Evolutionary conservation across 2,329 filamentous ascomycete species (phyloP), one percentile per base, ranked within the genome.

Genomic region (Epichloe glyceriae): DNA sequence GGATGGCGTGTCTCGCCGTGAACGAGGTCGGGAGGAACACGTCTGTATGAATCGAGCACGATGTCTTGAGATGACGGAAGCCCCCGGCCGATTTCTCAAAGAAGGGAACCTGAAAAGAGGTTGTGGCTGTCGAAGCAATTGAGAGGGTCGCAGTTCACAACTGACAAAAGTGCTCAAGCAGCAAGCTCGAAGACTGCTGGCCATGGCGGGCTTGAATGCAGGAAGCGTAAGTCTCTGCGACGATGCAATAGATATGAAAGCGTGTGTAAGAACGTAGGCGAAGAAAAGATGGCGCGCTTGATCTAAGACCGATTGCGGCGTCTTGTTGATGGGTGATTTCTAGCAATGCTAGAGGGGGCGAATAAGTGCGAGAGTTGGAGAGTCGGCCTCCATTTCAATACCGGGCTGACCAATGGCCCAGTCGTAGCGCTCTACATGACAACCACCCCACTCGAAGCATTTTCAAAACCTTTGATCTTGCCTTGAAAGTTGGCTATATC

Each of bases 1-100:
- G 10, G 63, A 60, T 2, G 67, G 63, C 8, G 56, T 40, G 57
- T 53, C 43, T 52, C 50, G 51, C 56, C 55, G 54, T 38, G 53
- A 51, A 40, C 52, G 53, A 40, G 46, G 52, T 42, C 45, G 49
- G 41, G 50, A 37, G n/a, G 52, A 49, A 20, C 47, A 35, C 4
- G 50, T 50, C 19, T 63, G 58, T 1, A 60, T 33, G n/a, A 41
- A 34, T 19, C 44, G 53, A 45, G 39, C 19, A 46, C 42, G 49
- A 17, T 30, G 17, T 12, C n/a, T 48, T 17, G 40, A 40, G 30
- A 10, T 39, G 15, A 3, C 11, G 14, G 4, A 14, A 38, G 33
- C n/a, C 26, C 4, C n/a, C 30, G 6, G 15, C 14, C 6, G 19
- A 17, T 20, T 3, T 19, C 7, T 46, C 15, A 26, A 33, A n/a